Evolutionary conservation across 2,329 filamentous ascomycete species (phyloP), one percentile per base, ranked within the genome.

Genomic region (Pseudopyricularia cyperi): DNA sequence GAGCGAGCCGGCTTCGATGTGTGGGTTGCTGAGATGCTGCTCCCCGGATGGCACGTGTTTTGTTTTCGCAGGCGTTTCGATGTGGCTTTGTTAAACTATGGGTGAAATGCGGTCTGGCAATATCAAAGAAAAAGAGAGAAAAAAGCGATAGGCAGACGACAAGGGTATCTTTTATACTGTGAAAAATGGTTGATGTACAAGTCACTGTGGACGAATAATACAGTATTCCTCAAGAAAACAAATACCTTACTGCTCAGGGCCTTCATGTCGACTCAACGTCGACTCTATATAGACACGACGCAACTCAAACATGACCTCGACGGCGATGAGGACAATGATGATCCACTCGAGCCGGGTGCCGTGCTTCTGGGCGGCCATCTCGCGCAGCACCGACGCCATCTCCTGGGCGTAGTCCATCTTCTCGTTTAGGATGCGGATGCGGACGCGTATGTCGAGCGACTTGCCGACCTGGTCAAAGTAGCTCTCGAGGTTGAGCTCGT

Each of bases 371-470:
- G 87, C 94, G 52, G 94, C 75, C 63, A 90, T 83, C 66, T 96
- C 89, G 53, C 93, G 76, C 55, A 97, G 70, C 15, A 97, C 90
- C 51, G 76, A 87, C 7, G 93, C 89, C 65, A 96, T 96, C 66
- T 97, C 91, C 62, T 93, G 87, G 1, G 91, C 93, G 65, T 98
- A 97, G 62, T 95, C 91, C 80, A 98, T 94, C 71, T 95, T 95
- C 70, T 95, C 88, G 65, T 98, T 98, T 59, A 97, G 70, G 17
- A 88, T 83, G 61, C 87, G 87, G 69, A 97, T 97, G 50, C 93
- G 79, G 26, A 93, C 87, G 33, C 87, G 87, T 24, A 97, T 90
- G 66, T 97, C 93, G 34, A 98, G 76, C 1, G 89, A 89, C 52
- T 84, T 81, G 39, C 91, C 90, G 39, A 96, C 89, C 66, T 93